Conservation (phyloP, 495 filamentous ascomycete genomes). For the Aspergillus diversus region DNA sequence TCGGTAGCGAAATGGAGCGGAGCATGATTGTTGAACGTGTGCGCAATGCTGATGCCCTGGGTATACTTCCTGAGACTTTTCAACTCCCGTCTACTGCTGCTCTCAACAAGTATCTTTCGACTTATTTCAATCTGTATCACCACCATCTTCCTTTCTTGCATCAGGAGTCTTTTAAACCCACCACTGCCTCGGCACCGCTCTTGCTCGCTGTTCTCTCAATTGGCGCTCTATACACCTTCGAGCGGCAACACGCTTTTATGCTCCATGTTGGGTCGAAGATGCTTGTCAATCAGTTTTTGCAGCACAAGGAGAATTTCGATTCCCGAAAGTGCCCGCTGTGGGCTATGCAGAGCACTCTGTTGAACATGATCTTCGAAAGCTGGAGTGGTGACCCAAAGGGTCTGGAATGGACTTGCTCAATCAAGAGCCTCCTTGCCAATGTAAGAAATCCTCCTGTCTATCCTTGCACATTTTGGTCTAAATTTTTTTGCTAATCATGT, state of each 20-base stretch:
- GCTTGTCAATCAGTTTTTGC: slow-evolving; percentile 92
- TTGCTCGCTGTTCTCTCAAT: slow-evolving; percentile 93
- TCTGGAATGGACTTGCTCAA: slow-evolving; percentile 97
- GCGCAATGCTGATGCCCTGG: slow-evolving; percentile 73
- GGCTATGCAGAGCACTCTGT: slow-evolving; percentile 93
- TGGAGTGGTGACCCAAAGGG: slow-evolving; percentile 99
- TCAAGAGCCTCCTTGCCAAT: slow-evolving; percentile 94
- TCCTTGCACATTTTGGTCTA: background rate
- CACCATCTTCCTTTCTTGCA: slow-evolving; percentile 97
- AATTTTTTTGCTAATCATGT: slow-evolving; percentile 2
- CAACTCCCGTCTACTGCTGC: slow-evolving; percentile 76
- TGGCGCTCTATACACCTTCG: slow-evolving; percentile 94
- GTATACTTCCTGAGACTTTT: slow-evolving; percentile 85
- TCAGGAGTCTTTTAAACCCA: slow-evolving; percentile 85
- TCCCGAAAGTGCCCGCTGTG: slow-evolving; percentile 97
- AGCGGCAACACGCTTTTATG: slow-evolving; percentile 93
- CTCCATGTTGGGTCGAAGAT: slow-evolving; percentile 98
- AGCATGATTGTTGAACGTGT: slow-evolving; percentile 84
- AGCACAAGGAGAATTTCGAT: slow-evolving; percentile 98
- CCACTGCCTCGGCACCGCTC: slow-evolving; percentile 74
- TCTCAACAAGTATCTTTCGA: slow-evolving; percentile 87
- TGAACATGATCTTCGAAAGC: slow-evolving; percentile 99
- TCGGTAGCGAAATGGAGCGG: slow-evolving; percentile 76
- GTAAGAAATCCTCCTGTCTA: slow-evolving; percentile 3
- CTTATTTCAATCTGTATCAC: slow-evolving; percentile 97